These are phyloP conservation scores for Talaromyces adpressus DNA, from an alignment of 495 filamentous ascomycete genomes.

Conservation along the genomic window DNA sequence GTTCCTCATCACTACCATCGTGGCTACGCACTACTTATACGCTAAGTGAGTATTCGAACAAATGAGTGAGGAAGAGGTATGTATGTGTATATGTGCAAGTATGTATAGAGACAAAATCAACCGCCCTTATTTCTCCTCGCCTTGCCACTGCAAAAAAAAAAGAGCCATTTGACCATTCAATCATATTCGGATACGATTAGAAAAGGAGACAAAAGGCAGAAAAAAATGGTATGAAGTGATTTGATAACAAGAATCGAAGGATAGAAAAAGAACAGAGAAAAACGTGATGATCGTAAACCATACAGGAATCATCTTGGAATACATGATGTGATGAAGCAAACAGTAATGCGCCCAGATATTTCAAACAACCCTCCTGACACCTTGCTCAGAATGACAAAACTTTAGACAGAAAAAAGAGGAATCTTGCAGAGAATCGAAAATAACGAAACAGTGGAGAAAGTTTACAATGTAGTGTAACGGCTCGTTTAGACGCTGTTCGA, in stretches of 20 bases:
- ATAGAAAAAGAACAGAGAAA: background rate
- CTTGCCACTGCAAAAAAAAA: background rate
- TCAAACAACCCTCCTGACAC: constrained; percentile 5
- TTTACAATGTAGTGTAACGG: background rate
- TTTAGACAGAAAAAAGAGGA: background rate
- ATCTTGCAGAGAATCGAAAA: background rate
- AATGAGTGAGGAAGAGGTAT: background rate
- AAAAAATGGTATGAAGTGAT: background rate
- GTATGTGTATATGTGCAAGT: constrained; percentile 3
- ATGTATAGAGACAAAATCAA: background rate
- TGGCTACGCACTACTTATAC: background rate
- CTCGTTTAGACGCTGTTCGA: constrained; percentile 4
- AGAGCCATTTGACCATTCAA: background rate
- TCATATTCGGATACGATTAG: constrained; percentile 1
- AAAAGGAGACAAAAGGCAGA: background rate
- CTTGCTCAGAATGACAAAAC: constrained; percentile 5
- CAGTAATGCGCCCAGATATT: background rate
- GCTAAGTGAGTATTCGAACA: background rate
- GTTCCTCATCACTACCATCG: background rate
- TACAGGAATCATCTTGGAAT: constrained; percentile 2
- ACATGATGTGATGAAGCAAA: background rate
- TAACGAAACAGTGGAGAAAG: background rate
- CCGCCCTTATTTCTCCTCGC: background rate
- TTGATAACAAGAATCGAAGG: background rate
- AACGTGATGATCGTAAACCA: constrained; percentile 3